These are phyloP conservation scores for Blastobotrys attinorum DNA, from an alignment of 805 yeast species.

Conservation along the genomic window DNA sequence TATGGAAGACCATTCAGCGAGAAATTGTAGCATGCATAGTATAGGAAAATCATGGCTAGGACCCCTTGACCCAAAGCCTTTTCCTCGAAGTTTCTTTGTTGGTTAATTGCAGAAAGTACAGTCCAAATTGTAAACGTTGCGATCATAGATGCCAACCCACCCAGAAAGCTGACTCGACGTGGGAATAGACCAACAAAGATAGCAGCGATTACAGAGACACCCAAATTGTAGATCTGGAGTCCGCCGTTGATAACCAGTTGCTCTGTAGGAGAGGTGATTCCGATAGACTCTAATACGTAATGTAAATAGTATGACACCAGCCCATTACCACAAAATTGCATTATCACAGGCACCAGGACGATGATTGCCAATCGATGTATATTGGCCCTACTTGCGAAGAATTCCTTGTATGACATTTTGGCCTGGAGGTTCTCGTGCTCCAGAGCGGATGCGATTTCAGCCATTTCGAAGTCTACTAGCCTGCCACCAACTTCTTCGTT, in stretches of 20 bases:
- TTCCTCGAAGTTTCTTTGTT: slow-evolving; percentile 4
- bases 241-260: slow-evolving; percentile 13
- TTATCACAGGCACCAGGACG: slow-evolving; percentile 17
- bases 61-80: slow-evolving; percentile 7
- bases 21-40: slow-evolving; percentile 7
- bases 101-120: slow-evolving; percentile 7
- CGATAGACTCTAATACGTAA: slow-evolving; percentile 45
- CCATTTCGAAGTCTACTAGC: slow-evolving; percentile 12
- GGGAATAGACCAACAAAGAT: slow-evolving; percentile 9
- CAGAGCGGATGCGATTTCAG: slow-evolving; percentile 10
- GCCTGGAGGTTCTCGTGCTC: slow-evolving; percentile 13
- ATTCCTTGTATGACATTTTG: slow-evolving; percentile 11
- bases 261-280: slow-evolving; percentile 32
- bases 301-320: slow-evolving; percentile 35
- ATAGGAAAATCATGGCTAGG: slow-evolving; percentile 13
- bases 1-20: slow-evolving; percentile 29
- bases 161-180: slow-evolving; percentile 12
- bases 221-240: slow-evolving; percentile 8
- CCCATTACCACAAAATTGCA: slow-evolving; percentile 13
- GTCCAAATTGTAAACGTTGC: slow-evolving; percentile 31
- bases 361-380: slow-evolving; percentile 6
- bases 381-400: slow-evolving; percentile 6
- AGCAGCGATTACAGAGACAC: slow-evolving; percentile 8
- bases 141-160: slow-evolving; percentile 10
- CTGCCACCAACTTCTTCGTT: slow-evolving; percentile 3